phyloP scores from a whole-genome alignment of 2,329 filamentous ascomycete species.

The Penicillium hordei region DNA sequence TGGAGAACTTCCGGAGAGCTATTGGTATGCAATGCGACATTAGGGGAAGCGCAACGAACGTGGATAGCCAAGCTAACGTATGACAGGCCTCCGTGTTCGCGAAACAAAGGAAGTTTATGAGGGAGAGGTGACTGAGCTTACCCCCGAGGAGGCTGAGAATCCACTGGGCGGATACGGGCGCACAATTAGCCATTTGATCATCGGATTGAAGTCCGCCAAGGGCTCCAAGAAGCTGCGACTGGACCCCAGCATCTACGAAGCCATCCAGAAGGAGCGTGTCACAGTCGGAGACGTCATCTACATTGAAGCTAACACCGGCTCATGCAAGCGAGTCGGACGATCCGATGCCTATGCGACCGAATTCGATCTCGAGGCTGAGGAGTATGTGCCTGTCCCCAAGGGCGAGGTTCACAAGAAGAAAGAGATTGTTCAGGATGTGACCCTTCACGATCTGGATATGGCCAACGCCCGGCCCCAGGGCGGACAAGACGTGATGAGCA shows the following conservation, averaged over 20 bases:
- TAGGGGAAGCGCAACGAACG: not conserved
- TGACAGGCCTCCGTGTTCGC: slow-evolving; percentile 75
- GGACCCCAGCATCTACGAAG: slow-evolving; percentile 98
- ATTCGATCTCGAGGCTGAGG: slow-evolving; percentile 97
- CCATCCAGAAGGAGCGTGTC: slow-evolving; percentile 96
- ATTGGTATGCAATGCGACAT: slow-evolving; percentile 64
- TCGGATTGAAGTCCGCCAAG: slow-evolving; percentile 91
- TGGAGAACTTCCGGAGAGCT: slow-evolving; percentile 98
- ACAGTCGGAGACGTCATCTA: slow-evolving; percentile 97
- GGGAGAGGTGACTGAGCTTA: slow-evolving; percentile 96
- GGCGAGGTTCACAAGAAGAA: slow-evolving; percentile 99
- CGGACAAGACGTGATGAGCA: slow-evolving; percentile 99
- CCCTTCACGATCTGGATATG: slow-evolving; percentile 92
- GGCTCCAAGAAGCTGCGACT: slow-evolving; percentile 97
- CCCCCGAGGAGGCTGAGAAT: slow-evolving; percentile 97
- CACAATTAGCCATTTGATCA: slow-evolving; percentile 93
- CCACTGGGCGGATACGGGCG: slow-evolving; percentile 94
- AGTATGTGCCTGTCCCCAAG: slow-evolving; percentile 98
- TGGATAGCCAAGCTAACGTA: slow-evolving; percentile 17
- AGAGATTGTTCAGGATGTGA: slow-evolving; percentile 98
- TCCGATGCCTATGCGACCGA: slow-evolving; percentile 97
- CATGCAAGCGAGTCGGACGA: slow-evolving; percentile 93
- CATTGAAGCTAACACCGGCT: slow-evolving; percentile 97
- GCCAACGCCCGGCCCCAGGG: slow-evolving; percentile 94
- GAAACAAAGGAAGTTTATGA: slow-evolving; percentile 99